phyloP scores from a whole-genome alignment of 2,329 filamentous ascomycete species.

The Parastagonospora avenae region DNA sequence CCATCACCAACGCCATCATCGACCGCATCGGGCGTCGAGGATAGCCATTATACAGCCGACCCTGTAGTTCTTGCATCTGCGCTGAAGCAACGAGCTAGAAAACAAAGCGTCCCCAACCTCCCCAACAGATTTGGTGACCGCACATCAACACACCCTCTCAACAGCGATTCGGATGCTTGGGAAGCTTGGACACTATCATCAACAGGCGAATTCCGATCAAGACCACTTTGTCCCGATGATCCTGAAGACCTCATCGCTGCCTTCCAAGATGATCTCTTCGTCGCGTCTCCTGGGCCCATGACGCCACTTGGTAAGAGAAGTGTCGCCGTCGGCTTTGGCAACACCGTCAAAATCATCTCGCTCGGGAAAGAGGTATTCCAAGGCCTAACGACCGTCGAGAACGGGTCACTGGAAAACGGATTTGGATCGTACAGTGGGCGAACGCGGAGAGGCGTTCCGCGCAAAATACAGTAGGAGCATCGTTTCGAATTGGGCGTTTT shows the following conservation, averaged over 20 bases:
- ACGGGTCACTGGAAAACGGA: slow-evolving; percentile 12
- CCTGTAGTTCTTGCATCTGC: slow-evolving; percentile 24
- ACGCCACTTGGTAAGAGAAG: slow-evolving; percentile 66
- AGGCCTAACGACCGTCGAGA: slow-evolving; percentile 14
- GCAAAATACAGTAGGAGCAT: slow-evolving; percentile 16
- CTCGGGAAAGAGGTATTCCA: slow-evolving; percentile 70
- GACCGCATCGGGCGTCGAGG: slow-evolving; percentile 32
- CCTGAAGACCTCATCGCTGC: slow-evolving; percentile 15
- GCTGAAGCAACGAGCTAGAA: slow-evolving; percentile 35
- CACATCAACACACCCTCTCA: slow-evolving; percentile 1
- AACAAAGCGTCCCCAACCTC: slow-evolving; percentile 14
- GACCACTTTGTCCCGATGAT: slow-evolving; percentile 40
- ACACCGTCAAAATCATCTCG: slow-evolving; percentile 72
- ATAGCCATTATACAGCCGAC: slow-evolving; percentile 16
- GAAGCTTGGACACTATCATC: slow-evolving; percentile 60
- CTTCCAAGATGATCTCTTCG: slow-evolving; percentile 61
- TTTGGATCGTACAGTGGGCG: slow-evolving; percentile 16
- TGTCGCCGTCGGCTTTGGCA: slow-evolving; percentile 73
- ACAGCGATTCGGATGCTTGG: slow-evolving; percentile 50
- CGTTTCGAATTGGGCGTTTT: neutral
- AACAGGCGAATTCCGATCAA: slow-evolving; percentile 52
- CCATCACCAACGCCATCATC: slow-evolving; percentile 35
- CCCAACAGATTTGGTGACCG: slow-evolving; percentile 9
- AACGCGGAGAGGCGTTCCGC: slow-evolving; percentile 11
- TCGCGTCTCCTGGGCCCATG: slow-evolving; percentile 69